phyloP scores from a whole-genome alignment of 192 early-diverging fungal species.

The Linnemannia hyalina region DNA sequence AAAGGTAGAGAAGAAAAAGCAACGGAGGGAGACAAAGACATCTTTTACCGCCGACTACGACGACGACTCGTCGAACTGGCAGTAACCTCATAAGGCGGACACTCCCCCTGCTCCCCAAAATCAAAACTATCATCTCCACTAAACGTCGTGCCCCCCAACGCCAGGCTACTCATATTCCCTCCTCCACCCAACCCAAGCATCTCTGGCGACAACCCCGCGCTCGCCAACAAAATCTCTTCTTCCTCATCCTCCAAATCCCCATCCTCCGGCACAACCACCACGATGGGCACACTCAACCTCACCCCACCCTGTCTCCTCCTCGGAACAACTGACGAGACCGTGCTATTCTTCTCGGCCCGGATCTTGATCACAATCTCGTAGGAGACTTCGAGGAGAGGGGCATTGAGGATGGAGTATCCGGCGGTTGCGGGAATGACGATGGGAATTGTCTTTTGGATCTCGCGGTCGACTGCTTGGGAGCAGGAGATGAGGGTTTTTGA shows the following conservation, averaged over 20 bases:
- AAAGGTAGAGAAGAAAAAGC: not conserved
- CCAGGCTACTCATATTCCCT: not conserved
- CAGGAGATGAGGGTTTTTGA: conserved; percentile 47
- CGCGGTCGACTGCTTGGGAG: conserved; percentile 41
- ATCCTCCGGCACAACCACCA: conserved; percentile 46
- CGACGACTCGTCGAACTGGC: conserved; percentile 18
- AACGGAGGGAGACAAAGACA: not conserved
- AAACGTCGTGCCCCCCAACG: conserved; percentile 21
- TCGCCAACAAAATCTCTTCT: conserved; percentile 22
- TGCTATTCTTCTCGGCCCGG: conserved; percentile 39
- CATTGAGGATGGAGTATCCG: conserved; percentile 48
- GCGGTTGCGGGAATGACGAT: conserved; percentile 33
- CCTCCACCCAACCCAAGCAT: not conserved
- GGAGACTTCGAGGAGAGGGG: conserved; percentile 44
- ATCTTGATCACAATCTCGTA: conserved; percentile 56
- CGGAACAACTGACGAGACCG: not conserved
- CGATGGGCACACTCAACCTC: conserved; percentile 37
- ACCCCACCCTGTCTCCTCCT: not conserved
- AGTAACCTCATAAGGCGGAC: conserved; percentile 46
- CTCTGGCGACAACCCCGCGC: not conserved
- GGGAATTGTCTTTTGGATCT: conserved; percentile 55
- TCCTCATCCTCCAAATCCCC: conserved; percentile 47
- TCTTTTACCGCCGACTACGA: not conserved
- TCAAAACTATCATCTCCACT: conserved; percentile 46
- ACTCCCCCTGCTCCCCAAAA: conserved; percentile 45